Base-by-base conservation (phyloP, 495 filamentous ascomycete genomes). In the Xylaria longipes region DNA sequence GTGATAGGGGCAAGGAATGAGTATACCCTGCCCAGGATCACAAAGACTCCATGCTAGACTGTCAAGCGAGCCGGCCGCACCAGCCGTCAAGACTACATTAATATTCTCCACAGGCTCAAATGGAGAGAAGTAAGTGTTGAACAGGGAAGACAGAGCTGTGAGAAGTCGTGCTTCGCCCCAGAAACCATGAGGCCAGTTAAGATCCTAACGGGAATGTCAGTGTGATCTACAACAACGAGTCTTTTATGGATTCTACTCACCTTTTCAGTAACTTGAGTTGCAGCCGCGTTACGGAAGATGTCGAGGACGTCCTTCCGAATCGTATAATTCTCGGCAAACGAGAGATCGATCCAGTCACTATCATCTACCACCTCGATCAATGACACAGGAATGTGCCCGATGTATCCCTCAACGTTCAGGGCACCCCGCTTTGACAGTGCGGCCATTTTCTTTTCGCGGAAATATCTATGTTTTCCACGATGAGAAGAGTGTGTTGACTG, bases 301-400 rank as follows among this genome's bases (percentile, higher is more conserved):
- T n/a, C 60, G 33, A 37, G 20, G 60, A 43, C 60, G 3, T 63
- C 39, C 20, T 27, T 63, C 31, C 39, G n/a, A 63, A 63, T 63
- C 9, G 31, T 39, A 22, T 63, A 63, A 41, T 63, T 37, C 60
- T 37, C 31, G n/a, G 60, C 33, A 14, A 63, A 63, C 9, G 39
- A 43, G 6, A 37, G 60, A 63, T 63, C 33, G 7, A 63, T 63
- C 39, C 22, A 63, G 39, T 39, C 41, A 20, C 60, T 63, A 20
- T 43, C 60, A 37, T 37, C 31, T 48, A 48, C 45, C 17, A 48
- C 5, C 20, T 48, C 45, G 17, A 8, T 48, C 45, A 48, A 48
- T 17, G 45, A 48, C n/a, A 48, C 45, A 2, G 45, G 45, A 48
- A 48, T 48, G 7, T 48, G 45, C 45, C 45, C 7, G 5, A 48